phyloP scores from a whole-genome alignment of 2,329 filamentous ascomycete species.

The Stagonosporopsis vannaccii region DNA sequence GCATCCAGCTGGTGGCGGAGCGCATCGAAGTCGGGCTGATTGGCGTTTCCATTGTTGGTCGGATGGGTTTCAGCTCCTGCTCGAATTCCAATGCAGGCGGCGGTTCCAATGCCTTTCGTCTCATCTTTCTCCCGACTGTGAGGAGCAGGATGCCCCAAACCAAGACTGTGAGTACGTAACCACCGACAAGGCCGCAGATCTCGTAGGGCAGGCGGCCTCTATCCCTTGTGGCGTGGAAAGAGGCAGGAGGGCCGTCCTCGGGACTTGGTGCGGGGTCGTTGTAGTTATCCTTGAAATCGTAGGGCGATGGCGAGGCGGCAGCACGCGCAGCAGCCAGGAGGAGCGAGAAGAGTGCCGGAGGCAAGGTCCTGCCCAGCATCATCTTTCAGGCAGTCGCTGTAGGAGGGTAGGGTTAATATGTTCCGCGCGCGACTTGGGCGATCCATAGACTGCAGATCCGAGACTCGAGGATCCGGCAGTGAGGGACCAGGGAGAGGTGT shows the following conservation, averaged over 20 bases:
- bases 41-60: slow-evolving; percentile 36
- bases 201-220: slow-evolving; percentile 75
- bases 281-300: slow-evolving; percentile 39
- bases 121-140: slow-evolving; percentile 54
- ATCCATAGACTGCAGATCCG: slow-evolving; percentile 23
- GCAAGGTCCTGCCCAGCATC: slow-evolving; percentile 40
- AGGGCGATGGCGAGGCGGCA: slow-evolving; percentile 32
- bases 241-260: slow-evolving; percentile 40
- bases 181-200: slow-evolving; percentile 81
- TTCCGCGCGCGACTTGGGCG: slow-evolving; percentile 9
- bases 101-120: slow-evolving; percentile 58
- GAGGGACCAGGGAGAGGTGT: slow-evolving; percentile 32
- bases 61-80: slow-evolving; percentile 55
- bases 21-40: slow-evolving; percentile 43
- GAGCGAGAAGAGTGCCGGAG: slow-evolving; percentile 35
- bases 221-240: slow-evolving; percentile 41
- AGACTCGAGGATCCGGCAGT: slow-evolving; percentile 24
- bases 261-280: slow-evolving; percentile 36
- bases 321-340: slow-evolving; percentile 34
- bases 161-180: slow-evolving; percentile 80
- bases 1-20: slow-evolving; percentile 43
- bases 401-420: slow-evolving; percentile 15
- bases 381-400: slow-evolving; percentile 18
- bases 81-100: slow-evolving; percentile 63
- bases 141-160: slow-evolving; percentile 70